Evolutionary conservation across 73 alveolate genomes (phyloP).

Genomic region (Paramecium sexaurelia): DNA sequence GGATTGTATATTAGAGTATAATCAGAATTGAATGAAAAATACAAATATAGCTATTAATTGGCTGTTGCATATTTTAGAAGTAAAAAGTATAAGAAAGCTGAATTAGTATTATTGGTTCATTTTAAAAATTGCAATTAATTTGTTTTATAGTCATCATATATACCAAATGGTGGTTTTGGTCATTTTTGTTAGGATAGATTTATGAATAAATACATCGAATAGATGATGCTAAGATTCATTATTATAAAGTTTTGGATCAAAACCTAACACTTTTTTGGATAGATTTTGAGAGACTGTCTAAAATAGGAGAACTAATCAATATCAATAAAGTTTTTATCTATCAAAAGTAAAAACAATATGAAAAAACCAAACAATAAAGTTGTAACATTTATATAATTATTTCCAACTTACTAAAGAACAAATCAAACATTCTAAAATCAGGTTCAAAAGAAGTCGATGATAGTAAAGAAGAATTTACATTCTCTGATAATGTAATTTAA

Average conservation of each 20-base stretch:
- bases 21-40: conserved; percentile 25
- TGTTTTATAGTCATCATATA: conserved; percentile 42
- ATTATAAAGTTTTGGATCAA: conserved; percentile 78
- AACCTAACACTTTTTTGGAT: conserved; percentile 97
- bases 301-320: conserved; percentile 60
- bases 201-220: conserved; percentile 80
- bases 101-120: conserved; percentile 81
- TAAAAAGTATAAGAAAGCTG: conserved; percentile 89
- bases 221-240: conserved; percentile 87
- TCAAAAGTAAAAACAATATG: conserved; percentile 35
- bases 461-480: neutral
- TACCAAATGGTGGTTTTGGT: conserved; percentile 97
- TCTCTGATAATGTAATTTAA: neutral
- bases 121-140: conserved; percentile 52
- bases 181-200: conserved; percentile 83
- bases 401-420: neutral
- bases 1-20: conserved; percentile 80
- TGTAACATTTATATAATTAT: conserved; percentile 15
- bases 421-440: neutral
- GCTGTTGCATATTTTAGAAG: conserved; percentile 88
- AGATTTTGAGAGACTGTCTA: conserved; percentile 90
- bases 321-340: conserved; percentile 36
- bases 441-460: conserved; percentile 34
- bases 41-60: conserved; percentile 77
- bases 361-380: neutral